Evolutionary conservation across 768 basidiomycete genomes (phyloP).

Genomic region (Rhizopogon salebrosus): DNA sequence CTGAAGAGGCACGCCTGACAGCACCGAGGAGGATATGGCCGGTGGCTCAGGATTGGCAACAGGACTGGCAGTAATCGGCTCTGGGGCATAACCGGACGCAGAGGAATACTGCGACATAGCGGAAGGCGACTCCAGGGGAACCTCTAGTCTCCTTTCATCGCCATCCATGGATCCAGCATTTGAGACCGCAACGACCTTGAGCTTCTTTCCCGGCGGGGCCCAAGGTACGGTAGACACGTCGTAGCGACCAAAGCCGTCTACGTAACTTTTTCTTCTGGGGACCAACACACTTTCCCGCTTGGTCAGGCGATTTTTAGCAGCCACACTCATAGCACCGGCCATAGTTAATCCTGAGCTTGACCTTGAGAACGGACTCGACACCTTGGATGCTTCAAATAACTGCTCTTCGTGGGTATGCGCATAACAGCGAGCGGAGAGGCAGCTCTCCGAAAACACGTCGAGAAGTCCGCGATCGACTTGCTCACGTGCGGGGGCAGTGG

Average conservation of each 20-base stretch:
- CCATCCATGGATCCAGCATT: slow-evolving; percentile 16
- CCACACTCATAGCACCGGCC: slow-evolving; percentile 47
- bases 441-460: slow-evolving; percentile 77
- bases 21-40: slow-evolving; percentile 8
- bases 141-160: slow-evolving; percentile 20
- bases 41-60: slow-evolving; percentile 12
- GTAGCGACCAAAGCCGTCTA: slow-evolving; percentile 15
- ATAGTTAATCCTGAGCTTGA: slow-evolving; percentile 58
- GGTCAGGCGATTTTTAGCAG: slow-evolving; percentile 52
- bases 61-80: slow-evolving; percentile 13
- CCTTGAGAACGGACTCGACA: slow-evolving; percentile 41
- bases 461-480: slow-evolving; percentile 73
- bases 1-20: slow-evolving; percentile 15
- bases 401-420: slow-evolving; percentile 59
- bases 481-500: slow-evolving; percentile 57
- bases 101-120: slow-evolving; percentile 36
- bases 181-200: slow-evolving; percentile 22
- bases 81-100: slow-evolving; percentile 20
- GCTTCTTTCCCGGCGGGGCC: slow-evolving; percentile 11
- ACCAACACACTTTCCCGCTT: slow-evolving; percentile 70
- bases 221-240: not conserved
- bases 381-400: slow-evolving; percentile 51
- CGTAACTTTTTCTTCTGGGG: slow-evolving; percentile 50
- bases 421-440: slow-evolving; percentile 62
- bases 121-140: slow-evolving; percentile 28